Evolutionary conservation across 2,329 filamentous ascomycete species (phyloP).

Genomic region (Biscogniauxia sp.): DNA sequence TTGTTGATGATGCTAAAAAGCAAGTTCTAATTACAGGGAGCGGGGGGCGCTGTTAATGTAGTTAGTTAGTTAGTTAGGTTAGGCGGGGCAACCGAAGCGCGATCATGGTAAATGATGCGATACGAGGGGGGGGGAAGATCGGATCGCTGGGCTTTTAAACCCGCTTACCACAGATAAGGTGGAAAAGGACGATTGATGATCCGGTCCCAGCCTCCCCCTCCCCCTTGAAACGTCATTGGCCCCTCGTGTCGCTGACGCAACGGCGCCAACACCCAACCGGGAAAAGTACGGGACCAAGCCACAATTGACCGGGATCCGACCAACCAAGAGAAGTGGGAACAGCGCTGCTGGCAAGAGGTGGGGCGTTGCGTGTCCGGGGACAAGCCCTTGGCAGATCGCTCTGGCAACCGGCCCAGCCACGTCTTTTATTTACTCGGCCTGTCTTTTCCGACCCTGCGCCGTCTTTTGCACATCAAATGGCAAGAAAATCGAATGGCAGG

Average conservation of each 20-base stretch:
- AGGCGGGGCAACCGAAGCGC: too few species aligned
- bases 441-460: conserved; percentile 8
- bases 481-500: conserved; percentile 23
- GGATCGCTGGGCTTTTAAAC: not conserved
- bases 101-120: not conserved
- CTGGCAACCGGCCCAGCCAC: conserved; percentile 31
- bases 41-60: too few species aligned
- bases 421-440: conserved; percentile 31
- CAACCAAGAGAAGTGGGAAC: not conserved
- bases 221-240: not conserved
- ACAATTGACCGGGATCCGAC: not conserved
- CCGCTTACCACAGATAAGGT: not conserved
- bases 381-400: conserved; percentile 20
- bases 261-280: not conserved
- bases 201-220: not conserved
- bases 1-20: too few species aligned
- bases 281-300: not conserved
- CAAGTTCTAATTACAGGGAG: too few species aligned
- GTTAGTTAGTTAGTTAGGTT: too few species aligned
- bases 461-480: not conserved
- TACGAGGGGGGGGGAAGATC: not conserved
- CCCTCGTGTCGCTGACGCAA: not conserved
- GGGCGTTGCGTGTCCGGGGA: conserved; percentile 2
- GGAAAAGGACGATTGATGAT: not conserved
- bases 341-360: not conserved